A percentile compares a stretch with the other conserved stretches of the same genome.
Evolutionary conservation across 192 early-diverging fungal genomes (phyloP).

Genomic region (Diversispora epigaea): DNA sequence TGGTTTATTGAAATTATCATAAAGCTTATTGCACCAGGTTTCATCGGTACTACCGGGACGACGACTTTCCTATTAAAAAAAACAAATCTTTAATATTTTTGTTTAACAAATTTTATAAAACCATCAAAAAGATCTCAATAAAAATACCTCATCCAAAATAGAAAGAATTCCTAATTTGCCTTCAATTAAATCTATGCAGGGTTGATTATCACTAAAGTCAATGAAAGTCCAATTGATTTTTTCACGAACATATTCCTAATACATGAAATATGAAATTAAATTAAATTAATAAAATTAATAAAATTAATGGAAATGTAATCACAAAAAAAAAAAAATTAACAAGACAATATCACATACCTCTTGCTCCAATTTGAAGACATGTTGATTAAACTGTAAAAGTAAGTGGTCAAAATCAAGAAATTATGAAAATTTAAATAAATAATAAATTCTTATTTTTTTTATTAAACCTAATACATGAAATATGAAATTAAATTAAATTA

Average conservation of each 20-base stretch:
- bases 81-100: too few species aligned
- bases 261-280: background rate
- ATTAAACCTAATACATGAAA: slow-evolving; percentile 37
- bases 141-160: slow-evolving; percentile 88
- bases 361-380: slow-evolving; percentile 98
- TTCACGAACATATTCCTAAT: slow-evolving; percentile 86
- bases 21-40: slow-evolving; percentile 87
- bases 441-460: too few species aligned
- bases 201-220: slow-evolving; percentile 98
- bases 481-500: background rate
- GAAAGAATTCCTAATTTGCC: slow-evolving; percentile 90
- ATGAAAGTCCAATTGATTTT: slow-evolving; percentile 98
- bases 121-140: background rate
- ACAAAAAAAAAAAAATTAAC: background rate
- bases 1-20: slow-evolving; percentile 74
- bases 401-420: background rate
- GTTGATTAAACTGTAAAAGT: slow-evolving; percentile 80
- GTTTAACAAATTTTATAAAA: too few species aligned
- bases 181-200: slow-evolving; percentile 98
- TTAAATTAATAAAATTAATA: background rate
- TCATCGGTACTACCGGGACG: slow-evolving; percentile 86
- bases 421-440: background rate
- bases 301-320: background rate
- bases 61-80: slow-evolving; percentile 47
- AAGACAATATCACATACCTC: slow-evolving; percentile 45